phyloP scores from a whole-genome alignment of 352 stramenopile species.

The Phytopythium kandeliae region DNA sequence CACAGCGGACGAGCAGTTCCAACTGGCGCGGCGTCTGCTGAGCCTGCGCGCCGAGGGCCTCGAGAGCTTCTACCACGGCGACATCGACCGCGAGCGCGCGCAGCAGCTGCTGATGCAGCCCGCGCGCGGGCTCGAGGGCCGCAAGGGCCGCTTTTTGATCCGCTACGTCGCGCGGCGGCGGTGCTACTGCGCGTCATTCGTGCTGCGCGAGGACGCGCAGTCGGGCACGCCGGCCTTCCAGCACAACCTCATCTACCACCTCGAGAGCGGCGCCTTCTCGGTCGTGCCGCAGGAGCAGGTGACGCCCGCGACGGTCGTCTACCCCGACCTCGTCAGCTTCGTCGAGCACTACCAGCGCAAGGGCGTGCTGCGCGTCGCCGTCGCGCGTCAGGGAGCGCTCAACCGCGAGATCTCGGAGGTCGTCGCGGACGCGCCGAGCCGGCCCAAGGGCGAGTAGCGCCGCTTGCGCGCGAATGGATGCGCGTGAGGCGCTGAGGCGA shows the following conservation, averaged over 20 bases:
- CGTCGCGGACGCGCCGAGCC: neutral
- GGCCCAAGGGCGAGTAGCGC: neutral
- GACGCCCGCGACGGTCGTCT: constrained; percentile 41
- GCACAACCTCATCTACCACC: constrained; percentile 71
- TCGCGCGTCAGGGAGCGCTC: constrained; percentile 35
- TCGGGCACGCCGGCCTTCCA: constrained; percentile 33
- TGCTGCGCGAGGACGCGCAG: constrained; percentile 34
- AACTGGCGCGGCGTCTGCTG: constrained; percentile 50
- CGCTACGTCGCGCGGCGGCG: constrained; percentile 60
- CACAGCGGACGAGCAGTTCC: constrained; percentile 57
- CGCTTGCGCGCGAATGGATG: too few relatives aligned
- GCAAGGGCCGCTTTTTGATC: constrained; percentile 59
- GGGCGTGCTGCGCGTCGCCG: constrained; percentile 42
- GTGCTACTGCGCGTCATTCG: constrained; percentile 71
- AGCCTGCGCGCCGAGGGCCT: constrained; percentile 51
- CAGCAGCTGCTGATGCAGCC: constrained; percentile 35
- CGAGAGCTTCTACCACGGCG: constrained; percentile 73
- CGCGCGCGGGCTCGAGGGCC: constrained; percentile 3
- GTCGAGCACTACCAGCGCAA: constrained; percentile 73
- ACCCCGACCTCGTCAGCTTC: constrained; percentile 69
- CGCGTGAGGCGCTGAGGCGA: too few relatives aligned
- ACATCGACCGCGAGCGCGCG: constrained; percentile 49
- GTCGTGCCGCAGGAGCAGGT: constrained; percentile 45
- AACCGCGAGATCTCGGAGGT: constrained; percentile 56
- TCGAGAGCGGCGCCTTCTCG: constrained; percentile 60